These are phyloP conservation scores for Aspergillus sclerotioniger DNA, from an alignment of 495 filamentous ascomycete genomes.

Conservation along the genomic window DNA sequence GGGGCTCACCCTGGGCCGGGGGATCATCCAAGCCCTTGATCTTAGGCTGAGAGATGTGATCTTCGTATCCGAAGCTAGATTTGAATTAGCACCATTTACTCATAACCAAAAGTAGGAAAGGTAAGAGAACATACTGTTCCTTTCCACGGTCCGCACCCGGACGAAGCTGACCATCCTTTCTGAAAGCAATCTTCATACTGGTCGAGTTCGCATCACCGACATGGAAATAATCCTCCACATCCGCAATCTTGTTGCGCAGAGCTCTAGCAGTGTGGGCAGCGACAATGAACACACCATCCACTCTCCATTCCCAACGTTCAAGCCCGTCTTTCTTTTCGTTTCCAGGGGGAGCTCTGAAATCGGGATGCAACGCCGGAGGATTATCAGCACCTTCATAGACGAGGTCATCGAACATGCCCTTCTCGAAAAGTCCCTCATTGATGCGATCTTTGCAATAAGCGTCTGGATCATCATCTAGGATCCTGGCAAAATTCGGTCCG, in stretches of 20 bases:
- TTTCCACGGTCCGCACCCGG: conserved; percentile 11
- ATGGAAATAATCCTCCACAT: conserved; percentile 2
- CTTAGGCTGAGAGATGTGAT: conserved; percentile 30
- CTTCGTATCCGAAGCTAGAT: conserved; percentile 31
- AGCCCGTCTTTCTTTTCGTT: neutral
- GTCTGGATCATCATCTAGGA: neutral
- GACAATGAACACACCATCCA: conserved; percentile 10
- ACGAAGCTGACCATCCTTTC: neutral
- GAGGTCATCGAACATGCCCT: conserved; percentile 15
- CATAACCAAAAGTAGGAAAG: no score
- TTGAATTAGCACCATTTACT: no score
- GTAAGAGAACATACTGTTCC: conserved; percentile 15
- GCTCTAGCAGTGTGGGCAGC: conserved; percentile 3
- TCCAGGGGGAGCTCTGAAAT: conserved; percentile 2
- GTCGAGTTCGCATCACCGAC: neutral
- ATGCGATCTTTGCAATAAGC: conserved; percentile 5
- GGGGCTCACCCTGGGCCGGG: conserved; percentile 12
- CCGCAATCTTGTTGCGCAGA: conserved; percentile 5
- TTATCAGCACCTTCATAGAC: conserved; percentile 8
- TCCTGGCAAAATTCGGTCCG: neutral
- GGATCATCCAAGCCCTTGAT: conserved; percentile 27
- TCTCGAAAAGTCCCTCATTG: conserved; percentile 4
- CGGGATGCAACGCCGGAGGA: neutral
- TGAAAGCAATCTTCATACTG: conserved; percentile 4
- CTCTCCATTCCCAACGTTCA: conserved; percentile 5